Evolutionary conservation across 2,329 filamentous ascomycete genomes (phyloP).

Genomic region (Penicillium decumbens): DNA sequence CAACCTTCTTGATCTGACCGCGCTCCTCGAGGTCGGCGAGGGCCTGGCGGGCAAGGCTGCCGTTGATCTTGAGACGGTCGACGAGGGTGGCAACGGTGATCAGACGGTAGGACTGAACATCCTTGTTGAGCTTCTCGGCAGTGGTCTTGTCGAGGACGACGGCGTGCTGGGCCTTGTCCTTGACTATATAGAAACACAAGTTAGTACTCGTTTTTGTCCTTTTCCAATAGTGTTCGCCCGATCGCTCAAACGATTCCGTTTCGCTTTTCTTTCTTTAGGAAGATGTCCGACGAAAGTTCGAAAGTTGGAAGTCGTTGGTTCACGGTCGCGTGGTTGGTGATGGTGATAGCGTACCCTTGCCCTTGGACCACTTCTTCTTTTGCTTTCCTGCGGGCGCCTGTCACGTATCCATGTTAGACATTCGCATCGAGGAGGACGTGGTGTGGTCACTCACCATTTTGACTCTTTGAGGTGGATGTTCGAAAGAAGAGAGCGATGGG

Average conservation of each 20-base stretch:
- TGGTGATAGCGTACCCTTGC: conserved; percentile 48
- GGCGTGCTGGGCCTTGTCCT: conserved; percentile 99
- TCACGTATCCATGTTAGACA: conserved; percentile 18
- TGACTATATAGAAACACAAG: conserved; percentile 60
- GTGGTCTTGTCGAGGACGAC: conserved; percentile 98
- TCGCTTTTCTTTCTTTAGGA: conserved; percentile 6
- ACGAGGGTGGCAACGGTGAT: conserved; percentile 98
- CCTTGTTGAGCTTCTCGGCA: conserved; percentile 98
- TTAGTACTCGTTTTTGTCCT: conserved; percentile 16
- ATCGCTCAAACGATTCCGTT: conserved; percentile 17
- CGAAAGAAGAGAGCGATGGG: conserved; percentile 17
- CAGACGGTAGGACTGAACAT: conserved; percentile 99
- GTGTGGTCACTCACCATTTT: conserved; percentile 25
- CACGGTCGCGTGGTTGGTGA: conserved; percentile 22
- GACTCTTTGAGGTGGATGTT: conserved; percentile 24
- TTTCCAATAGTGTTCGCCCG: conserved; percentile 6
- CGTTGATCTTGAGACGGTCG: conserved; percentile 99
- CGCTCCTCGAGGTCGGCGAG: conserved; percentile 93
- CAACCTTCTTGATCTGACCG: conserved; percentile 96
- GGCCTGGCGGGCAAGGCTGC: conserved; percentile 85
- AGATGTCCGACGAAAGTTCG: conserved; percentile 14
- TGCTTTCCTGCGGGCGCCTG: conserved; percentile 50
- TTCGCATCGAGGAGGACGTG: conserved; percentile 3
- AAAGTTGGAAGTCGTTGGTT: conserved; percentile 19
- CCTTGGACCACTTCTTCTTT: conserved; percentile 57